Evolutionary conservation across 78 protist species (phyloP).

Genomic region (Dictyostelium firmibasis): DNA sequence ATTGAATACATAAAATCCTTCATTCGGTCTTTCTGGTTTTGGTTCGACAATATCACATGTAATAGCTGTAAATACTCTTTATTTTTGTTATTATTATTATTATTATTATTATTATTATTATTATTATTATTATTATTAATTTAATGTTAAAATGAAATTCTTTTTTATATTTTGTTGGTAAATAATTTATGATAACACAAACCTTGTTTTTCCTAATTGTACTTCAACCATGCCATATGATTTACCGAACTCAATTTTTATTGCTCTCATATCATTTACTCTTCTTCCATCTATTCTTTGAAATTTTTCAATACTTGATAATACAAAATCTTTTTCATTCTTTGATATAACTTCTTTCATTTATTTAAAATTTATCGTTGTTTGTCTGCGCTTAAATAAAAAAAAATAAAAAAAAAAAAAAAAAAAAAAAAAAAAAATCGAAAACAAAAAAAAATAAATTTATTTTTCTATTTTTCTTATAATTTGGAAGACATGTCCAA

Average conservation of each 20-base stretch:
- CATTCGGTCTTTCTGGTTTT: conserved; percentile 87
- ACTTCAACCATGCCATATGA: conserved; percentile 72
- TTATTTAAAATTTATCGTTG: too few relatives aligned
- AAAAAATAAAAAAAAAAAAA: too few relatives aligned
- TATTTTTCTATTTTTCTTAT: too few relatives aligned
- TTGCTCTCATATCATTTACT: conserved; percentile 56
- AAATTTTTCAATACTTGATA: conserved; percentile 31
- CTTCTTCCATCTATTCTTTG: conserved; percentile 79
- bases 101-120: not conserved
- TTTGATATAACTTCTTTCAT: conserved; percentile 73
- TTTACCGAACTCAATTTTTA: conserved; percentile 61
- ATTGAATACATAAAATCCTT: conserved; percentile 87
- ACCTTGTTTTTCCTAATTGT: conserved; percentile 88
- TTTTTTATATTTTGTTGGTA: too few relatives aligned
- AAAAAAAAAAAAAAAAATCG: not conserved
- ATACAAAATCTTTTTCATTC: conserved; percentile 75
- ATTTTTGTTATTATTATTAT: not conserved
- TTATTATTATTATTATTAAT: not conserved
- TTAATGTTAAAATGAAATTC: too few relatives aligned
- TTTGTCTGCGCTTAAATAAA: not conserved
- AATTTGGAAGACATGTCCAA: too few relatives aligned
- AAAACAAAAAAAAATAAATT: too few relatives aligned
- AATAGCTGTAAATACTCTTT: conserved; percentile 70
- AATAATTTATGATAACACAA: too few relatives aligned
- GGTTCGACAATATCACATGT: conserved; percentile 88